Base-by-base conservation (phyloP, 2,329 filamentous ascomycete genomes). In the Ophiocordyceps unilateralis region DNA sequence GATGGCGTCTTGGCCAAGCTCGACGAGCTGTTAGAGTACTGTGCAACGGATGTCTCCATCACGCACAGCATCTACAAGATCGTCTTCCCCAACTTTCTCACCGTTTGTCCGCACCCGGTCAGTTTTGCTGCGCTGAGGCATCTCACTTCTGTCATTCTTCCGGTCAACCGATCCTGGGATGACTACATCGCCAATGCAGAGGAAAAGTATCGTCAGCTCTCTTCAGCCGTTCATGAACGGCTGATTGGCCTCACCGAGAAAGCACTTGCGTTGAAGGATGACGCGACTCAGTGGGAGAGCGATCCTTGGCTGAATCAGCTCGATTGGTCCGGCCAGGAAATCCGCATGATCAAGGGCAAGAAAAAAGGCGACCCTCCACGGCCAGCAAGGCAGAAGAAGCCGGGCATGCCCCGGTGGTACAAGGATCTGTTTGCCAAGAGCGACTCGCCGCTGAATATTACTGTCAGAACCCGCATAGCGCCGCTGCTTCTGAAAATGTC, bases 351-450 rank as follows among this genome's bases (percentile, higher is more conserved):
- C 20, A 96, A 95, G 58, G 83, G 81, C 4, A 95, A 91, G 65
- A 88, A 83, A 61, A 95, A 94, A 59, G 69, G 66, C 10, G 85
- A 93, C 44, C 78, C 81, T 11, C 81, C 83, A 2, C 70, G 86
- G 39, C 86, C 81, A 24, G 82, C 79, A 11, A 71, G 83, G 39
- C 91, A 98, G 58, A 98, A 96, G 68, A 86, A 82, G 64, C 88
- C 89, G 0, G 91, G 91, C 14, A 91, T 84, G 82, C 91, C 91
- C 0, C 73, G 83, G 49, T 98, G 91, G 91, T 98, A 94, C 63
- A 95, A 91, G 55, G 86, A 87, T 57, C 67, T 98, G 1, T 94
- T 93, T 52, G 52, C 72, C 1, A 86, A 77, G 44, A 79, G 64
- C 21, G 74, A 78, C 45, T 65, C 71, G 0, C 73, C 73, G 39